phyloP scores from a whole-genome alignment of 352 stramenopile genomes.

The Blastocystis sp. region DNA sequence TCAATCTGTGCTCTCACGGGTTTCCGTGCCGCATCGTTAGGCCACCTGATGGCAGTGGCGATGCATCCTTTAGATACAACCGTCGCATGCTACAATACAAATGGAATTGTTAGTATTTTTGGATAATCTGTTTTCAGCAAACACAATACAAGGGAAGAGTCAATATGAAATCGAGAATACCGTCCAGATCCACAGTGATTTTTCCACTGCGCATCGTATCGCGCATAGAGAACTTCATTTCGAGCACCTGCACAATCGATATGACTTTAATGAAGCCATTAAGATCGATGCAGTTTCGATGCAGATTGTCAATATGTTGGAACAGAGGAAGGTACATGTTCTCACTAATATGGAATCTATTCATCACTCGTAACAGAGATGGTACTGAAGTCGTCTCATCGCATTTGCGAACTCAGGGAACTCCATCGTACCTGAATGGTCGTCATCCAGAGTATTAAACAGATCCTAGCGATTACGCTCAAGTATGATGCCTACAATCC shows the following conservation, averaged over 20 bases:
- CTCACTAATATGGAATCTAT: slow-evolving; percentile 1
- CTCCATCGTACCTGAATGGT: slow-evolving; percentile 55
- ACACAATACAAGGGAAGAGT: slow-evolving; percentile 17
- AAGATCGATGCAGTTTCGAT: slow-evolving; percentile 24
- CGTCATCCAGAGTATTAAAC: slow-evolving; percentile 30
- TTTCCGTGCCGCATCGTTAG: slow-evolving; percentile 1
- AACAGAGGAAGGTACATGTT: slow-evolving; percentile 17
- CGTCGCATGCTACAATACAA: slow-evolving; percentile 15
- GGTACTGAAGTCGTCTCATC: neutral
- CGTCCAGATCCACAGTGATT: slow-evolving; percentile 6
- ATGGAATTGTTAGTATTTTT: neutral
- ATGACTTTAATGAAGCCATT: slow-evolving; percentile 54
- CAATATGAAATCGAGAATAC: slow-evolving; percentile 20
- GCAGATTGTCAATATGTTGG: slow-evolving; percentile 44
- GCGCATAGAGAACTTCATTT: slow-evolving; percentile 17
- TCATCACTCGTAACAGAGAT: neutral
- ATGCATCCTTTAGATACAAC: neutral
- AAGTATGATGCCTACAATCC: neutral
- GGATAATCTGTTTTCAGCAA: neutral
- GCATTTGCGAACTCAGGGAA: slow-evolving; percentile 40
- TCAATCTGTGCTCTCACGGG: neutral
- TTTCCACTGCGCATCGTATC: slow-evolving; percentile 1
- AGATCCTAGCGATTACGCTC: neutral
- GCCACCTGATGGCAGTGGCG: neutral
- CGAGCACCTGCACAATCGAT: slow-evolving; percentile 26